These are phyloP conservation scores for Cardiosporidium cionae DNA, from an alignment of 169 alveolate genomes.

Conservation along the genomic window DNA sequence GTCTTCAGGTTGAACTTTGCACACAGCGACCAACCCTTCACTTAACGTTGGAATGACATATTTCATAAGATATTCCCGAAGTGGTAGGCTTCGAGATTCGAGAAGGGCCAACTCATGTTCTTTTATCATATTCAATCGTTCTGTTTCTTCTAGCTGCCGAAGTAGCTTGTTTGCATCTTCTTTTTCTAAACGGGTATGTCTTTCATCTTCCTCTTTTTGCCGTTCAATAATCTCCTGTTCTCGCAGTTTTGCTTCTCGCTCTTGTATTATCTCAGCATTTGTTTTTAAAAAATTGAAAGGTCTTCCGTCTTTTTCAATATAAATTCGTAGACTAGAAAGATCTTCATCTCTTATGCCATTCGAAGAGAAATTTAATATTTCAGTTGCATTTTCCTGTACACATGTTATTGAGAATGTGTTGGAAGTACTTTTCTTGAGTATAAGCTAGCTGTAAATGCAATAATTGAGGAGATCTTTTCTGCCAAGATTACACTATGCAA, in stretches of 20 bases:
- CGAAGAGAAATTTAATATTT: not conserved
- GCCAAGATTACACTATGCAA: too few relatives aligned
- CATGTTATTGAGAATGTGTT: too few relatives aligned
- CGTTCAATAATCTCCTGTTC: slow-evolving; percentile 19
- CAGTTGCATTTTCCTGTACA: slow-evolving; percentile 5
- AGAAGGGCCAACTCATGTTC: slow-evolving; percentile 50
- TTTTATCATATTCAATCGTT: slow-evolving; percentile 29
- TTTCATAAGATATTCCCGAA: slow-evolving; percentile 70
- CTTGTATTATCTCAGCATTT: slow-evolving; percentile 34
- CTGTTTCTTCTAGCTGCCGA: not conserved
- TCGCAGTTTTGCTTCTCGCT: slow-evolving; percentile 17
- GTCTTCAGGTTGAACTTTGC: slow-evolving; percentile 69
- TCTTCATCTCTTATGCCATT: slow-evolving; percentile 15
- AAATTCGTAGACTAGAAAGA: slow-evolving; percentile 23
- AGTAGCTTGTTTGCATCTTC: slow-evolving; percentile 26
- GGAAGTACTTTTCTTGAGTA: too few relatives aligned
- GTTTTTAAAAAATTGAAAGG: slow-evolving; percentile 50
- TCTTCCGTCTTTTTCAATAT: slow-evolving; percentile 55
- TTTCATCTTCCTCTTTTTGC: slow-evolving; percentile 18
- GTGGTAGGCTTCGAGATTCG: slow-evolving; percentile 51
- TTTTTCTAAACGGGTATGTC: too few relatives aligned
- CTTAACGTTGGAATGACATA: slow-evolving; percentile 73
- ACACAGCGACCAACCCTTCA: slow-evolving; percentile 73
- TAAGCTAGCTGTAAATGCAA: too few relatives aligned
- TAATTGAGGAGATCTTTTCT: too few relatives aligned